A percentile compares a stretch with the other conserved stretches of the same genome.
Conservation (phyloP, 306 rosid genomes). For the Acacia melanoxylon region DNA sequence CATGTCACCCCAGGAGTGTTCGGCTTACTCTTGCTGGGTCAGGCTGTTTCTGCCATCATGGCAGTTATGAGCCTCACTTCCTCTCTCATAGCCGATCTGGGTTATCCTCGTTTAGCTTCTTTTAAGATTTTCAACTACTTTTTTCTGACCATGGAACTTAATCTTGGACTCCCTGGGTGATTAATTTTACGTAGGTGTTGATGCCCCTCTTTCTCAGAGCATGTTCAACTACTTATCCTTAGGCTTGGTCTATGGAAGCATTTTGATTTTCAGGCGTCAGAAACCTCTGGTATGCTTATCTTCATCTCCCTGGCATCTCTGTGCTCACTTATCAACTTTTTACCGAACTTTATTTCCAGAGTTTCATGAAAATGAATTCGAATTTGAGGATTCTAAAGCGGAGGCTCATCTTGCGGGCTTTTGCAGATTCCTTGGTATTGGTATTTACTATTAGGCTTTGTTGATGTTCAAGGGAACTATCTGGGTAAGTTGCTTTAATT, state of each 20-base stretch:
- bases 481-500: conserved; percentile 45
- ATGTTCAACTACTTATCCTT: conserved; percentile 43
- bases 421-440: conserved; percentile 79
- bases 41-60: conserved; percentile 48
- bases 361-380: too few relatives aligned
- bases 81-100: conserved; percentile 55
- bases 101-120: conserved; percentile 33
- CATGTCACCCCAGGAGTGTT: conserved; percentile 27
- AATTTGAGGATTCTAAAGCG: conserved; percentile 21
- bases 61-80: conserved; percentile 62
- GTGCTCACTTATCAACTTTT: too few relatives aligned
- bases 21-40: conserved; percentile 53
- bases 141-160: not conserved
- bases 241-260: conserved; percentile 60
- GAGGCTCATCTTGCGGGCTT: not conserved
- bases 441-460: conserved; percentile 64
- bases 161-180: not conserved
- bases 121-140: not conserved
- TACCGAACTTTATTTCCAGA: too few relatives aligned
- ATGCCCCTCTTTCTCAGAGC: conserved; percentile 61
- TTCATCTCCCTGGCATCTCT: too few relatives aligned
- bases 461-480: conserved; percentile 71
- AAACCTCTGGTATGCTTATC: conserved; percentile 36
- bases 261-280: conserved; percentile 56
- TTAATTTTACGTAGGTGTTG: conserved; percentile 46